These are phyloP conservation scores for Schizophyllum amplum DNA, from an alignment of 1,284 basidiomycete species.

Conservation along the genomic window DNA sequence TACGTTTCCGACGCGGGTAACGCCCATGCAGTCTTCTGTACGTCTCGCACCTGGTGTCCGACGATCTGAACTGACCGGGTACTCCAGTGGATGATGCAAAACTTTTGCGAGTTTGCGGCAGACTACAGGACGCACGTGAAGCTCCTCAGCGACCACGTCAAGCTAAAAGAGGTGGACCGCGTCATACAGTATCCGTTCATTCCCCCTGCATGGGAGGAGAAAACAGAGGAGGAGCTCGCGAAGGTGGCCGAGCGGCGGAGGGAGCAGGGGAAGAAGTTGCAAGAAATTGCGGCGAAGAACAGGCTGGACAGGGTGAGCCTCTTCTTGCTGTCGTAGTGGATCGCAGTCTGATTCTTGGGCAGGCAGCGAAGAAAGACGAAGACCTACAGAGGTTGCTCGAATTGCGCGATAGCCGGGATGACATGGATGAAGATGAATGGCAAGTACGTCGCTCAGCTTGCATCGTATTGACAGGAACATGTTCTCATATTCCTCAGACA, in stretches of 20 bases:
- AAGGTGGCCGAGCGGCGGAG: constrained; percentile 71
- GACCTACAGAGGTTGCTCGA: constrained; percentile 69
- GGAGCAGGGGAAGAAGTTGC: constrained; percentile 82
- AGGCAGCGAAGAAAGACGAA: constrained; percentile 77
- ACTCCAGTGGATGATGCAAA: constrained; percentile 80
- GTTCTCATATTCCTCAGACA: constrained; percentile 28
- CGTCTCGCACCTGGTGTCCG: not conserved
- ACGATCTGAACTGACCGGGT: constrained; percentile 1
- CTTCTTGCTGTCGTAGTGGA: not conserved
- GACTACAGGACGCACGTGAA: constrained; percentile 73
- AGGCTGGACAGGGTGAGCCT: constrained; percentile 74
- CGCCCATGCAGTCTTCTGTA: constrained; percentile 47
- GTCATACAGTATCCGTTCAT: constrained; percentile 84
- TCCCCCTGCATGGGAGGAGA: constrained; percentile 68
- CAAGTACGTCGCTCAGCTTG: constrained; percentile 30
- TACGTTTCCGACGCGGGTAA: constrained; percentile 67
- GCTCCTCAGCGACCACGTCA: constrained; percentile 52
- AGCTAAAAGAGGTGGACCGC: constrained; percentile 59
- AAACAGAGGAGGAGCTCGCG: constrained; percentile 86
- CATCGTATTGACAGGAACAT: not conserved
- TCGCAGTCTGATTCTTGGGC: not conserved
- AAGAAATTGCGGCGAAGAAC: constrained; percentile 88
- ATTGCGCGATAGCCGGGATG: constrained; percentile 57
- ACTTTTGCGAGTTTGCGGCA: constrained; percentile 77
- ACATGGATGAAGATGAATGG: constrained; percentile 75